Base-by-base conservation (phyloP, 208 protist genomes). In the Trypanosoma avium region DNA sequence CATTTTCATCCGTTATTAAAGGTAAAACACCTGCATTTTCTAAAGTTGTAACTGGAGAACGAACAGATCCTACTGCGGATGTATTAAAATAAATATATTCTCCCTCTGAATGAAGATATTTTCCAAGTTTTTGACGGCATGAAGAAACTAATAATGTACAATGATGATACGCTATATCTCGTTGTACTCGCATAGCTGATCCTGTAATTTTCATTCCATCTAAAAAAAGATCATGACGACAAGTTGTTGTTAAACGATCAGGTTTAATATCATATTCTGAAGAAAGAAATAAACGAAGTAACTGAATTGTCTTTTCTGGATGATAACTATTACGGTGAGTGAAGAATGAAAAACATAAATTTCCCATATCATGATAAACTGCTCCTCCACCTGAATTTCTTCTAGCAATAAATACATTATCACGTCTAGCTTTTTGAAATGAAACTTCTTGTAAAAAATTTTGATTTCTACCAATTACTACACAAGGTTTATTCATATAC, bases 161-260 rank as follows among this genome's bases (percentile, higher is more conserved):
- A 75, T 96, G 90, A 50, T 96, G 90, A 46, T 83, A 86, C 1
- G 87, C 81, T 40, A 93, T 84, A 60, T 86, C 80, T 0, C 84
- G 72, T 68, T 92, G 86, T 49, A 96, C 83, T 5, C 90, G 90
- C 90, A 96, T 96, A 1, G 90, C 90, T 0, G 87, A 94, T 0
- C 90, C 90, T 0, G 84, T 92, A 42, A 96, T 92, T 67, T 96
- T 96, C 48, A 62, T 78, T 5, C 73, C 81, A 54, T 94, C 86
- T 0, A 96, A 61, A 54, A 93, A 96, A 9, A 96, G 61, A 58
- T 96, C 90, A 70, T 91, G 67, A 26, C 90, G 77, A 21, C 53
- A 64, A 1, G 86, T 92, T 30, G 87, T 86, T 0, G 81, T 94
- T 12, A 93, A 38, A 5, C 82, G 59, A 4, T 68, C 46, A 2